phyloP scores from a whole-genome alignment of 306 rosid species.

The Ziziphus jujuba region DNA sequence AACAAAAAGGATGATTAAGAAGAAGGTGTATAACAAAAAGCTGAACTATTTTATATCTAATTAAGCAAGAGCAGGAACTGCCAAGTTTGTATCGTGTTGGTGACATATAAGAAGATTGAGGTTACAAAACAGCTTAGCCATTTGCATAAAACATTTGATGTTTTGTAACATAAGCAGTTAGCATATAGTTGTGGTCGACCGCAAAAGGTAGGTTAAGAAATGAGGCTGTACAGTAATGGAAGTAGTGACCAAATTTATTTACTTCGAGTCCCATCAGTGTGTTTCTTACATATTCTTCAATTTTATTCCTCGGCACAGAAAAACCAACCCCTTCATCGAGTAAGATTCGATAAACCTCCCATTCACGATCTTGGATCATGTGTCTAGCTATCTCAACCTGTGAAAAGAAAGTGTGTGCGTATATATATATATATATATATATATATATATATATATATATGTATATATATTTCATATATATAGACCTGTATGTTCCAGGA shows the following conservation, averaged over 20 bases:
- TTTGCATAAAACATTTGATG: not conserved
- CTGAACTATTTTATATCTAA: not conserved
- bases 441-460: too few relatives aligned
- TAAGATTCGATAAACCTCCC: slow-evolving; percentile 57
- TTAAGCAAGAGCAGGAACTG: slow-evolving; percentile 4
- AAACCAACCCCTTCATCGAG: slow-evolving; percentile 44
- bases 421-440: too few relatives aligned
- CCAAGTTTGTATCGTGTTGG: not conserved
- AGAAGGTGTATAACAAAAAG: not conserved
- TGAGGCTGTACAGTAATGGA: slow-evolving; percentile 14
- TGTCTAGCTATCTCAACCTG: slow-evolving; percentile 58
- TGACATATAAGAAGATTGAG: not conserved
- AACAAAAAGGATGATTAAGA: not conserved
- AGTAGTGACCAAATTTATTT: not conserved
- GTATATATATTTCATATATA: too few relatives aligned
- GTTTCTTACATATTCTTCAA: slow-evolving; percentile 48
- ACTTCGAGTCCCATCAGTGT: slow-evolving; percentile 43
- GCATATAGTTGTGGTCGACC: not conserved
- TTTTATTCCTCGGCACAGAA: slow-evolving; percentile 33
- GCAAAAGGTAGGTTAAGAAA: slow-evolving; percentile 10
- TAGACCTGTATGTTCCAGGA: too few relatives aligned
- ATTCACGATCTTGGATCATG: slow-evolving; percentile 48
- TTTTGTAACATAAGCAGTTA: slow-evolving; percentile 1
- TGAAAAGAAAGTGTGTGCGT: too few relatives aligned
- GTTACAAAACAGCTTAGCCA: not conserved